phyloP scores from a whole-genome alignment of 805 yeast species.

The Candida sakaeoensis region DNA sequence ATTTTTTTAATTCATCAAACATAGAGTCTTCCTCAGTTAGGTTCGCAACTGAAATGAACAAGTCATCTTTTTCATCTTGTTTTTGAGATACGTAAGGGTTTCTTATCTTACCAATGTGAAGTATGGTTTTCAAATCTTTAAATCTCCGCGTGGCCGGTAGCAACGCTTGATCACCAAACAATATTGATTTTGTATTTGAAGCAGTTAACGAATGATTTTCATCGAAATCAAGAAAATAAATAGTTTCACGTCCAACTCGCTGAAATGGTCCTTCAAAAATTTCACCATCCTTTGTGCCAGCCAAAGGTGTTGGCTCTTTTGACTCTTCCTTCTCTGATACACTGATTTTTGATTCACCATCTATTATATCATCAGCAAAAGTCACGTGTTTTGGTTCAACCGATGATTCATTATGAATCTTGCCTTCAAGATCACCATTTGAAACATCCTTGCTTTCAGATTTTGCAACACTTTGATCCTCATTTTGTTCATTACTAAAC shows the following conservation, averaged over 20 bases:
- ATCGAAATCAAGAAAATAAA: slow-evolving; percentile 51
- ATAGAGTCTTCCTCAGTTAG: slow-evolving; percentile 34
- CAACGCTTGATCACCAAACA: slow-evolving; percentile 62
- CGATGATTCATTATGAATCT: background rate
- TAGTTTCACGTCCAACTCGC: slow-evolving; percentile 50
- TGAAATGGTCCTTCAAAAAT: slow-evolving; percentile 68
- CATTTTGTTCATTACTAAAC: no score
- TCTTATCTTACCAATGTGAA: slow-evolving; percentile 36
- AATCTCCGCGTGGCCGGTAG: slow-evolving; percentile 51
- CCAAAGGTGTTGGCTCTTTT: slow-evolving; percentile 8
- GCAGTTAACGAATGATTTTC: slow-evolving; percentile 27
- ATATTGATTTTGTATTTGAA: slow-evolving; percentile 24
- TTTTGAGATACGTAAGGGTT: slow-evolving; percentile 32
- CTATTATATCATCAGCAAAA: slow-evolving; percentile 19
- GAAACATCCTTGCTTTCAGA: background rate
- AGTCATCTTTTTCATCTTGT: slow-evolving; percentile 30
- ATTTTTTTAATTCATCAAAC: slow-evolving; percentile 40
- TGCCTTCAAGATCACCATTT: background rate
- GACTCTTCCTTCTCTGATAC: slow-evolving; percentile 3
- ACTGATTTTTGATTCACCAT: background rate
- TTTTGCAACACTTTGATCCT: background rate
- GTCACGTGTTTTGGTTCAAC: slow-evolving; percentile 16
- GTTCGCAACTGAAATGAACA: slow-evolving; percentile 30
- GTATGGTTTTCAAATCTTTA: slow-evolving; percentile 50
- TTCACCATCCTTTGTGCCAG: slow-evolving; percentile 13